These are phyloP conservation scores for Viola pubescens DNA, from an alignment of 441 rosid species.

Conservation along the genomic window DNA sequence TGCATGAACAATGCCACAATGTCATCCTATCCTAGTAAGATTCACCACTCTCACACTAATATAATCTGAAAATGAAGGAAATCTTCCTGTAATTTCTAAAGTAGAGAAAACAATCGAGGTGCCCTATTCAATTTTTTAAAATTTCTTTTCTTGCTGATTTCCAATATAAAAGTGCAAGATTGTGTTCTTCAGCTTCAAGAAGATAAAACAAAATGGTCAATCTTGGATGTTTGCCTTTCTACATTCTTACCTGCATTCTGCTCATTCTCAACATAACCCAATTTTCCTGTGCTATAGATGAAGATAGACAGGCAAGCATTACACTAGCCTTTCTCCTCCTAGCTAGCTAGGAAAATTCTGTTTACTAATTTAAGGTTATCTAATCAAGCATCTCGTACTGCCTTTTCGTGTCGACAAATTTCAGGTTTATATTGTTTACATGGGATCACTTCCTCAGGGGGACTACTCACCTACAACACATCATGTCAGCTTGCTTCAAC, in stretches of 20 bases:
- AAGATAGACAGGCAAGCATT: conserved; percentile 18
- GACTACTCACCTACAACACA: conserved; percentile 31
- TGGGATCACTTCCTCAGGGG: conserved; percentile 43
- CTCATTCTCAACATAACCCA: not conserved
- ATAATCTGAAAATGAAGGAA: no score
- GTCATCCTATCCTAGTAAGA: no score
- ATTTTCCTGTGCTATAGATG: not conserved
- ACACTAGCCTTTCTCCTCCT: not conserved
- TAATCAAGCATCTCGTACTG: not conserved
- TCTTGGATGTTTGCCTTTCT: not conserved
- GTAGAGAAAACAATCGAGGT: no score
- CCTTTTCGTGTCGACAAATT: not conserved
- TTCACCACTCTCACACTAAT: no score
- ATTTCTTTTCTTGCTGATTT: no score
- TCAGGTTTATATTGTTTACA: conserved; percentile 47
- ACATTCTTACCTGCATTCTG: not conserved
- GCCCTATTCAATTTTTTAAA: no score
- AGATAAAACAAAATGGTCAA: not conserved
- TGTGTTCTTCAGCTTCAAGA: not conserved
- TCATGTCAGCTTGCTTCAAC: conserved; percentile 34
- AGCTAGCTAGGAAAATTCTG: not conserved
- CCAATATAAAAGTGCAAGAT: no score
- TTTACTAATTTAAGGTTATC: not conserved
- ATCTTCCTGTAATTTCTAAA: no score
- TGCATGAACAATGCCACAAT: no score